phyloP scores from a whole-genome alignment of 768 basidiomycete species.

The Botryobasidium botryosum region DNA sequence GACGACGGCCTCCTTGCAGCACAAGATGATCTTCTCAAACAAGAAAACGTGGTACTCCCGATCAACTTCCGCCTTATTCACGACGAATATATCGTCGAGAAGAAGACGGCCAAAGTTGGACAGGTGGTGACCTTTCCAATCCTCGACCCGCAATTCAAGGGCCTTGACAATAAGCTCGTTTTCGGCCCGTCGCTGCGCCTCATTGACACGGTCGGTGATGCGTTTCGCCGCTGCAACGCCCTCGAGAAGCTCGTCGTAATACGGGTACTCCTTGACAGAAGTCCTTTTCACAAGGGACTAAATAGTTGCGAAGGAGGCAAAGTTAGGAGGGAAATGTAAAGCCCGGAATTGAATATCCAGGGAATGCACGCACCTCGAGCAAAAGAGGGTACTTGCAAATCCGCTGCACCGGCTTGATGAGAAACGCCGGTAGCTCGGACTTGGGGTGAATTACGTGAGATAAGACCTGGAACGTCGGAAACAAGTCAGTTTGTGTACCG shows the following conservation, averaged over 20 bases:
- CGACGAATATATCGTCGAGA: conserved; percentile 87
- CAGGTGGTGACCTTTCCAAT: conserved; percentile 98
- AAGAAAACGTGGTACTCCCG: conserved; percentile 97
- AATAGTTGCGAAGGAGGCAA: background rate
- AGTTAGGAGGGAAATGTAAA: background rate
- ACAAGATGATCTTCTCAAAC: conserved; percentile 96
- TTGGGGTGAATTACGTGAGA: conserved; percentile 78
- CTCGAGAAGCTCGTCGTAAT: conserved; percentile 63
- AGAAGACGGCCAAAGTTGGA: conserved; percentile 87
- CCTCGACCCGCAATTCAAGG: conserved; percentile 73
- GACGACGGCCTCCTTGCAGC: conserved; percentile 73
- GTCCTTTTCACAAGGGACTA: conserved; percentile 66
- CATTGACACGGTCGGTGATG: conserved; percentile 91
- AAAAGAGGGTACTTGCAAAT: conserved; percentile 97
- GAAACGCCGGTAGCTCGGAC: conserved; percentile 85
- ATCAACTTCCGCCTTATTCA: conserved; percentile 91
- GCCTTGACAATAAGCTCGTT: conserved; percentile 82
- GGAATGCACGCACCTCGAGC: conserved; percentile 48
- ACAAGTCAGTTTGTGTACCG: background rate
- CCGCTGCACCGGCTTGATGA: conserved; percentile 97
- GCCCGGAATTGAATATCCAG: conserved; percentile 3
- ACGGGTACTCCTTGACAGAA: conserved; percentile 40
- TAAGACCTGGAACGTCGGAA: conserved; percentile 33
- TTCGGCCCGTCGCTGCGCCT: conserved; percentile 80
- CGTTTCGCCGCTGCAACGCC: conserved; percentile 81